Evolutionary conservation across 768 basidiomycete genomes (phyloP), one percentile per base, ranked within the genome.

Genomic region (Cyclocybe cylindracea): DNA sequence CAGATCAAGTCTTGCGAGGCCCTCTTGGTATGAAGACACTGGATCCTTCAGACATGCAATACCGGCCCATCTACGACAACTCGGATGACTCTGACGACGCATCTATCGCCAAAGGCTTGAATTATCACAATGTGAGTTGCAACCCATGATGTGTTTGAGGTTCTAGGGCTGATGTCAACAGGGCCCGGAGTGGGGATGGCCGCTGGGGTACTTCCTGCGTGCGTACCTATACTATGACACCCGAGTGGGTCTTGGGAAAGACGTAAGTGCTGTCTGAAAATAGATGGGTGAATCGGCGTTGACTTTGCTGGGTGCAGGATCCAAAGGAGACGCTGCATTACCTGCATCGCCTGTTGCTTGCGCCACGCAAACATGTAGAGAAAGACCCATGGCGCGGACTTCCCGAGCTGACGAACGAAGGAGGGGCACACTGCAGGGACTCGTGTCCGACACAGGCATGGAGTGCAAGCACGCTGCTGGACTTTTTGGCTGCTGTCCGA

Each of bases 11-110:
- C 37, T 77, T 99, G 24, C 82, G 90, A n/a, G 84, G 84, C 1
- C 95, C 96, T 1, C 75, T 98, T 53, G 97, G 97, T 1, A 96
- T 98, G 91, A 97, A 88, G 78, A 98, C 97, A 0, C 73, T 99
- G 52, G 97, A 98, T 64, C 84, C 94, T 3, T 66, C 58, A 38
- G 97, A 99, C 61, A 67, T 85, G 60, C 92, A 96, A 58, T 99
- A 98, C 71, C 85, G 93, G 7, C 90, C 91, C 7, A 73, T 81
- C 55, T 97, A 99, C 66, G 93, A 98, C 70, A 98, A 99, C 64
- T 82, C 91, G 24, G 93, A 97, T 63, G 95, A 99, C 64, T 85
- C 87, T 1, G 72, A 74, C n/a, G 97, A 99, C 62, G 72, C 82
- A 39, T 72, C 85, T 2, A 70, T 94, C 46, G 96, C 97, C 4